phyloP scores from a whole-genome alignment of 768 basidiomycete species.

The Candolleomyces efflorescens region DNA sequence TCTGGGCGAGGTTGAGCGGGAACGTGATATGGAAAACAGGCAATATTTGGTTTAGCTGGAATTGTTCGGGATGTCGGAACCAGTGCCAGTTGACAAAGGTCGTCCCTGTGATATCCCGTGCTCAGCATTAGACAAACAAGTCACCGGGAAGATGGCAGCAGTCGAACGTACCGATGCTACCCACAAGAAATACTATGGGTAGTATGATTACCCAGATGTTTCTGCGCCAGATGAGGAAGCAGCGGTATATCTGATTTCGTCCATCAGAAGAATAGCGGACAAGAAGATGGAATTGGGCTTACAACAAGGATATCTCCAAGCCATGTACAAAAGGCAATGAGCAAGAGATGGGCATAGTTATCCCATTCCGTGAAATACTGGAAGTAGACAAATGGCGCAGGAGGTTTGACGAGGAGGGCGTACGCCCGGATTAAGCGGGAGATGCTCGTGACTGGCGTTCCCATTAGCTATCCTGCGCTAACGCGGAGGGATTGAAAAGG shows the following conservation, averaged over 20 bases:
- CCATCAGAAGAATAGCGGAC: not conserved
- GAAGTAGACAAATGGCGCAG: constrained; percentile 5
- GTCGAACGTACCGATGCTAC: constrained; percentile 16
- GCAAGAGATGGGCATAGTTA: constrained; percentile 8
- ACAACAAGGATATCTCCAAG: constrained; percentile 3
- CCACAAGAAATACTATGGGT: constrained; percentile 9
- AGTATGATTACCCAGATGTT: constrained; percentile 1
- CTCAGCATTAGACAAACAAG: no score
- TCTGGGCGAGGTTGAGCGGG: constrained; percentile 8
- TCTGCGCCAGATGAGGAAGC: constrained; percentile 9
- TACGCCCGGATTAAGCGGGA: constrained; percentile 6
- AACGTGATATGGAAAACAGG: constrained; percentile 1
- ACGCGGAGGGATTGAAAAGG: not conserved
- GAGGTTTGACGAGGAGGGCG: constrained; percentile 3
- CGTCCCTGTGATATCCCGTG: constrained; percentile 6
- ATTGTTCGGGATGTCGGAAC: constrained; percentile 17
- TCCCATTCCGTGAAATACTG: constrained; percentile 4
- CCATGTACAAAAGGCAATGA: constrained; percentile 6
- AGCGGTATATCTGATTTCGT: constrained; percentile 6
- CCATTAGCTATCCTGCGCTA: not conserved
- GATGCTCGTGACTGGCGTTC: not conserved
- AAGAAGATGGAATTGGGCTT: not conserved
- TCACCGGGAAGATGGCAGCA: no score
- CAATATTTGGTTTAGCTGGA: not conserved
- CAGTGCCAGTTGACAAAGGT: constrained; percentile 17